Evolutionary conservation across 139 green algal genomes (phyloP), one percentile per base, ranked within the genome.

Genomic region (Chlamydomonas schloesseri): DNA sequence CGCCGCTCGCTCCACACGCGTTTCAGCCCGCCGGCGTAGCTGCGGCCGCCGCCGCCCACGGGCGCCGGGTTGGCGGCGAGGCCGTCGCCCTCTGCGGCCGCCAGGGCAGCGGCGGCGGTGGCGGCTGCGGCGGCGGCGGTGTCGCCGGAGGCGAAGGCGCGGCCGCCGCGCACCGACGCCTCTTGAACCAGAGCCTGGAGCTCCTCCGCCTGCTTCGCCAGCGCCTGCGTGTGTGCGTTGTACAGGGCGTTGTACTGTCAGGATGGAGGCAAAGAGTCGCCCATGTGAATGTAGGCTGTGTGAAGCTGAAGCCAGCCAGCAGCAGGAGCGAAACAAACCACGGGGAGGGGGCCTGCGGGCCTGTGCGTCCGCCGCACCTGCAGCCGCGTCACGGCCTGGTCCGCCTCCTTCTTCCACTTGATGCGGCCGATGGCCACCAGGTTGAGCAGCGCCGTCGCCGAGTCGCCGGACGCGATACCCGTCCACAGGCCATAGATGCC

Each of bases 401-500:
- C 47, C 46, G 79, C 46, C 79, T 85, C 79, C n/a, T 8, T 10
- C 58, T 60, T 8, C 79, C 79, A 85, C 29, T 67, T 50, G 65
- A 85, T 85, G 65, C 65, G 67, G 47, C 47, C n/a, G 36, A 73
- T 67, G 31, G 79, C 79, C 20, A 28, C 47, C 79, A 85, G 33
- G 79, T 85, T 85, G 29, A 85, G 53, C 11, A 68, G 53, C 21
- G 33, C 46, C 8, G 79, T 85, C 31, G 50, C 65, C 11, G 67
- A 77, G n/a, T 85, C 79, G 33, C 79, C 79, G 17, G 67, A 33
- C 4, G 31, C 34, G 70, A 92, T 82, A 68, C 89, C 89, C 15
- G 65, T 58, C 89, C 89, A 92, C 47, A 92, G 73, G 17, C 89
- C 89, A 9, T 42, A 17, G 10, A 92, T 26, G 29, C 89, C 89